These are phyloP conservation scores for Epicoccum sorghinum DNA, from an alignment of 2,329 filamentous ascomycete genomes.

Conservation along the genomic window DNA sequence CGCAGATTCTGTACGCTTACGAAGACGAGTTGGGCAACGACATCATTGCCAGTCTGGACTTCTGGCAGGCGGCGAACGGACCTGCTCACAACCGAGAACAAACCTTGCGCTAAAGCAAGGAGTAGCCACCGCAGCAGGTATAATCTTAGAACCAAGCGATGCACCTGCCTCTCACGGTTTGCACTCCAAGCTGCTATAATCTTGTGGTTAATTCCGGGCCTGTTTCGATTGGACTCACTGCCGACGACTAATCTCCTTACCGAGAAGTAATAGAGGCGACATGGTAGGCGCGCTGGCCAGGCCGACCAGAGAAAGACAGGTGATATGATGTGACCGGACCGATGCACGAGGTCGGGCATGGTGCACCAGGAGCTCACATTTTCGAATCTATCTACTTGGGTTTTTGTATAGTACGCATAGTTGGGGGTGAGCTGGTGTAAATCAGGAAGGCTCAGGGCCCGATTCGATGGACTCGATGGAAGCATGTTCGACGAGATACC, in stretches of 20 bases:
- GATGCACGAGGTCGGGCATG: neutral
- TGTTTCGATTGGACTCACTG: neutral
- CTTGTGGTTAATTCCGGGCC: neutral
- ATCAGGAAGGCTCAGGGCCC: neutral
- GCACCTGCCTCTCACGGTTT: neutral
- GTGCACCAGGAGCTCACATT: neutral
- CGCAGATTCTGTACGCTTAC: conserved; percentile 93
- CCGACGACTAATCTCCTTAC: neutral
- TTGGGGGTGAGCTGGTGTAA: conserved; percentile 2
- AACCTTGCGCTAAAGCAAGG: conserved; percentile 38
- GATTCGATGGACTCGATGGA: neutral
- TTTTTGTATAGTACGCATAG: conserved; percentile 18
- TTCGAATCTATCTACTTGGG: neutral
- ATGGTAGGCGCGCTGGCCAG: too few relatives aligned
- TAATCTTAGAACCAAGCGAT: neutral
- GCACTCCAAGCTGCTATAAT: neutral
- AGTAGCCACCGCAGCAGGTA: neutral
- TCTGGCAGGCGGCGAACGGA: conserved; percentile 67
- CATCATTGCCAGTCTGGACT: conserved; percentile 92
- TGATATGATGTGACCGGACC: neutral
- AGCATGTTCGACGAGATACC: conserved; percentile 12
- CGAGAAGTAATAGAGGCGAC: neutral
- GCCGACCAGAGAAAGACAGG: neutral
- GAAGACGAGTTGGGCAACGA: conserved; percentile 95
- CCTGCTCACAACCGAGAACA: conserved; percentile 36